phyloP scores from a whole-genome alignment of 306 rosid genomes.

The Medicago ruthenica region DNA sequence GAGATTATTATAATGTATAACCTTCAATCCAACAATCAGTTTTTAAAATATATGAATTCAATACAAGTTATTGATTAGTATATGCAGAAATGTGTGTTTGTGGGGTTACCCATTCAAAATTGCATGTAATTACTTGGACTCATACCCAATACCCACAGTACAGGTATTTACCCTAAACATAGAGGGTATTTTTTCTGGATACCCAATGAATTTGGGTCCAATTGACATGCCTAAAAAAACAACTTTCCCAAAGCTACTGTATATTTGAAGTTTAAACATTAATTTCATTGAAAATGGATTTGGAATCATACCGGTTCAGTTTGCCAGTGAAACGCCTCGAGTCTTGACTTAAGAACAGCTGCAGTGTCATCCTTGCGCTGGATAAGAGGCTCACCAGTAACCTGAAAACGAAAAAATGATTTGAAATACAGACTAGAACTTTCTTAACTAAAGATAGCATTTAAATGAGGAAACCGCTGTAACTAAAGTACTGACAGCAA shows the following conservation, averaged over 20 bases:
- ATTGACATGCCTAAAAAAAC: background rate
- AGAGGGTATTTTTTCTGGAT: background rate
- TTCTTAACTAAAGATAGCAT: background rate
- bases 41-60: background rate
- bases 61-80: background rate
- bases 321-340: constrained; percentile 91
- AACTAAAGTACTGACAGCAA: constrained; percentile 9
- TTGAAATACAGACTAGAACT: background rate
- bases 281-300: constrained; percentile 13
- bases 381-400: constrained; percentile 84
- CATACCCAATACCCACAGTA: background rate
- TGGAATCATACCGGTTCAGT: constrained; percentile 78
- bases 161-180: background rate
- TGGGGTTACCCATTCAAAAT: background rate
- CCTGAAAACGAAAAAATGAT: constrained; percentile 52
- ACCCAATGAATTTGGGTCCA: background rate
- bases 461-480: background rate
- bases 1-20: background rate
- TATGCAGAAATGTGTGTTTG: background rate
- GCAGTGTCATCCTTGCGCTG: constrained; percentile 99
- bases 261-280: background rate
- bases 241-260: background rate
- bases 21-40: background rate
- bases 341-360: constrained; percentile 85
- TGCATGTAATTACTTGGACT: background rate